Evolutionary conservation across 2,329 filamentous ascomycete genomes (phyloP).

Genomic region (Pestalotiopsis sp.): DNA sequence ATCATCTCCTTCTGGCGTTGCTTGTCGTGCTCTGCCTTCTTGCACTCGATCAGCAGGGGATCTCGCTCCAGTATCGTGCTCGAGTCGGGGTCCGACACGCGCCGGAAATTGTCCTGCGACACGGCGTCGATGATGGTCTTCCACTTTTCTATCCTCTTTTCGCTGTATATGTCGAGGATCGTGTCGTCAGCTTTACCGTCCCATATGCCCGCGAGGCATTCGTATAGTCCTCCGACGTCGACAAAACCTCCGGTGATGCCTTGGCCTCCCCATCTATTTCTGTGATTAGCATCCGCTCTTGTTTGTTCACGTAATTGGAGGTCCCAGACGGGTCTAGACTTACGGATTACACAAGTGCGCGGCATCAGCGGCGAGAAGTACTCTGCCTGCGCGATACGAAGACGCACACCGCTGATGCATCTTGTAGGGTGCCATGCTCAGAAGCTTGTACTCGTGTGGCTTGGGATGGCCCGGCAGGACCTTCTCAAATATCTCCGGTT

Average conservation of each 20-base stretch:
- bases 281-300: neutral
- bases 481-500: constrained; percentile 55
- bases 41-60: constrained; percentile 41
- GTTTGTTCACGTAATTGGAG: no score
- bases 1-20: constrained; percentile 36
- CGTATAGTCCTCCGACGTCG: constrained; percentile 63
- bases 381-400: constrained; percentile 57
- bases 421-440: constrained; percentile 61
- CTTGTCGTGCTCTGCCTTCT: constrained; percentile 36
- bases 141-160: constrained; percentile 49
- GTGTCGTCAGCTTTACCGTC: constrained; percentile 44
- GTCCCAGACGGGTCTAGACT: neutral
- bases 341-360: constrained; percentile 56
- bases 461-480: constrained; percentile 64
- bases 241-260: constrained; percentile 67
- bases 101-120: constrained; percentile 45
- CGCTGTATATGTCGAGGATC: constrained; percentile 47
- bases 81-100: constrained; percentile 44
- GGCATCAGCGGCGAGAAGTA: constrained; percentile 62
- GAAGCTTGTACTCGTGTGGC: constrained; percentile 57
- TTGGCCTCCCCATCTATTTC: constrained; percentile 52
- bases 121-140: constrained; percentile 45
- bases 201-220: constrained; percentile 55
- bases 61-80: constrained; percentile 40
- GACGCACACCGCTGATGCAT: constrained; percentile 64